Evolutionary conservation across 495 filamentous ascomycete species (phyloP).

Genomic region (Tuber indicum): DNA sequence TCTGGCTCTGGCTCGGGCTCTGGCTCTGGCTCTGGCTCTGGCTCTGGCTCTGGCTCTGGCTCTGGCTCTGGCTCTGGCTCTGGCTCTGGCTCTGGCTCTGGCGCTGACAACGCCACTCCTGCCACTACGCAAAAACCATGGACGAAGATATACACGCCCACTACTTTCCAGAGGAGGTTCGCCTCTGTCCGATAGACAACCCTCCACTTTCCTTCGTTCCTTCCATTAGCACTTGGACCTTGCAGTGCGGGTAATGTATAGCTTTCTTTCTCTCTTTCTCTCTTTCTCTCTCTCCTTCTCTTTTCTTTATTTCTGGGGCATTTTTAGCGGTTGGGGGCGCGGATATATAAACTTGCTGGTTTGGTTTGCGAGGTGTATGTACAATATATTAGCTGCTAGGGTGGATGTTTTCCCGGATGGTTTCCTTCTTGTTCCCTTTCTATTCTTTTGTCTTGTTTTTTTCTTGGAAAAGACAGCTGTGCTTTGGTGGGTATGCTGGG

Average conservation of each 20-base stretch:
- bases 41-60: background rate
- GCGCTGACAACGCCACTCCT: background rate
- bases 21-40: background rate
- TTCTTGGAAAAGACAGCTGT: background rate
- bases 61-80: background rate
- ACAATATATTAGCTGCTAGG: background rate
- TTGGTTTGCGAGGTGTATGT: background rate
- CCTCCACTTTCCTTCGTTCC: background rate
- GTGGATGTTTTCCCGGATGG: background rate
- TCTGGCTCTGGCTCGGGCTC: too few species aligned
- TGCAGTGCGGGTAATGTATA: background rate
- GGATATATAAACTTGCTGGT: background rate
- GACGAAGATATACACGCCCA: background rate
- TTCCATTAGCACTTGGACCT: background rate
- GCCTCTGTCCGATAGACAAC: background rate
- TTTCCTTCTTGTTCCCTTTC: background rate
- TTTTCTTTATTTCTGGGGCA: background rate
- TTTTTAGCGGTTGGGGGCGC: background rate
- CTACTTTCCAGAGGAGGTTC: background rate
- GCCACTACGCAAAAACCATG: background rate
- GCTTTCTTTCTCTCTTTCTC: background rate
- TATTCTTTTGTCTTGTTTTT: background rate
- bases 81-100: background rate
- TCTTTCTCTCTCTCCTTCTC: background rate
- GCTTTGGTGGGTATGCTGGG: background rate